A percentile compares a stretch with the other conserved stretches of the same genome.
Evolutionary conservation across 306 rosid species (phyloP).

Genomic region (Prunus armeniaca): DNA sequence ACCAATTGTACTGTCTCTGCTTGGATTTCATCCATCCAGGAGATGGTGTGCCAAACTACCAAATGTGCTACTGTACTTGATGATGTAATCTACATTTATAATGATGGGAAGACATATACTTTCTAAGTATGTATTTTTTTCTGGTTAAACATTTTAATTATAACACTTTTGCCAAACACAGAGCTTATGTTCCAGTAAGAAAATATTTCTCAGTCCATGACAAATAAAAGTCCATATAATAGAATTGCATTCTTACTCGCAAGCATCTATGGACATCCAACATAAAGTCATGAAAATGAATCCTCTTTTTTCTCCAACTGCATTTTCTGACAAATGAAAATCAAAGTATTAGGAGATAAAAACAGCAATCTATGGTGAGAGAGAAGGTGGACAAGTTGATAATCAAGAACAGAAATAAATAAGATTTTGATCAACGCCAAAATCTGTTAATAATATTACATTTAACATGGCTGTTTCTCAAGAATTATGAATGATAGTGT

Average conservation of each 20-base stretch:
- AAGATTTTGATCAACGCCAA: constrained; percentile 19
- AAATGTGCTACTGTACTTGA: not conserved
- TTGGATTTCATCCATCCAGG: not conserved
- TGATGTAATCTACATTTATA: not conserved
- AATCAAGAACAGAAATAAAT: constrained; percentile 17
- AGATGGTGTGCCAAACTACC: not conserved
- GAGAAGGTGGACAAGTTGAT: constrained; percentile 4
- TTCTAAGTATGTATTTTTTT: not conserved
- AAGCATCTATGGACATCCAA: constrained; percentile 82
- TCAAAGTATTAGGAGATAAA: constrained; percentile 21
- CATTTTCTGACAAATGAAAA: constrained; percentile 54
- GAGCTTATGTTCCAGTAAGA: not conserved
- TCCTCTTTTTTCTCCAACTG: constrained; percentile 88
- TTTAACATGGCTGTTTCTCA: constrained; percentile 11
- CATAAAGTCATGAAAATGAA: constrained; percentile 98
- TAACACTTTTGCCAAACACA: not conserved
- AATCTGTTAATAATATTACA: not conserved
- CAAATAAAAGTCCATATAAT: not conserved
- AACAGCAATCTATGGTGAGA: not conserved
- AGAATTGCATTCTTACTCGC: constrained; percentile 60
- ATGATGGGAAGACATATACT: not conserved
- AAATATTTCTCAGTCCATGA: not conserved
- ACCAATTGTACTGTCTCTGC: not conserved
- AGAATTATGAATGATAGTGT: not conserved
- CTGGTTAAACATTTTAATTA: not conserved